Evolutionary conservation across 2,329 filamentous ascomycete genomes (phyloP).

Genomic region (Nemania sp.): DNA sequence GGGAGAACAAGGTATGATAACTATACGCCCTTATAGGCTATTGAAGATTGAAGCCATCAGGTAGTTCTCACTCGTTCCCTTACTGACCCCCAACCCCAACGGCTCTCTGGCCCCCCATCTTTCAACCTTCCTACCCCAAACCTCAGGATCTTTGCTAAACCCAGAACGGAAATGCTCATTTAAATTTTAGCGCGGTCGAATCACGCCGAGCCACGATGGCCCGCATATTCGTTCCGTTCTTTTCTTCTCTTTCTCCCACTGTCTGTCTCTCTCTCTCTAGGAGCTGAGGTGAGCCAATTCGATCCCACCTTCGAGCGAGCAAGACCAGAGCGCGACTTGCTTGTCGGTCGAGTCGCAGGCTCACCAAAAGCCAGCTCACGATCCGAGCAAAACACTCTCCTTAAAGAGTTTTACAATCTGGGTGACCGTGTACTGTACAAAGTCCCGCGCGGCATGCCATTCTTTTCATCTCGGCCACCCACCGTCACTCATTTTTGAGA

Average conservation of each 20-base stretch:
- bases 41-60: too few relatives aligned
- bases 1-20: too few relatives aligned
- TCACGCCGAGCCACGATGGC: slow-evolving; percentile 20
- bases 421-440: neutral
- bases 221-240: neutral
- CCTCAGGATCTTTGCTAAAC: slow-evolving; percentile 17
- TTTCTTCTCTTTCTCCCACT: neutral
- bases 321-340: slow-evolving; percentile 11
- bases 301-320: slow-evolving; percentile 7
- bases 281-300: neutral
- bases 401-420: neutral
- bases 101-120: neutral
- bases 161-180: slow-evolving; percentile 14
- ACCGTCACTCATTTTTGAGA: slow-evolving; percentile 18
- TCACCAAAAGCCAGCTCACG: slow-evolving; percentile 10
- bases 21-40: too few relatives aligned
- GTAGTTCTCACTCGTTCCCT: too few relatives aligned
- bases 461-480: slow-evolving; percentile 9
- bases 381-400: neutral
- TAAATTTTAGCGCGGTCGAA: slow-evolving; percentile 15
- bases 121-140: slow-evolving; percentile 3
- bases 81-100: neutral
- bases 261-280: neutral
- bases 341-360: slow-evolving; percentile 21
- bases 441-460: slow-evolving; percentile 25